Percentiles rank a stretch among this genome's conserved stretches.
These are phyloP conservation scores for Trypethelium eluteriae DNA, from an alignment of 495 filamentous ascomycete genomes.

Conservation along the genomic window DNA sequence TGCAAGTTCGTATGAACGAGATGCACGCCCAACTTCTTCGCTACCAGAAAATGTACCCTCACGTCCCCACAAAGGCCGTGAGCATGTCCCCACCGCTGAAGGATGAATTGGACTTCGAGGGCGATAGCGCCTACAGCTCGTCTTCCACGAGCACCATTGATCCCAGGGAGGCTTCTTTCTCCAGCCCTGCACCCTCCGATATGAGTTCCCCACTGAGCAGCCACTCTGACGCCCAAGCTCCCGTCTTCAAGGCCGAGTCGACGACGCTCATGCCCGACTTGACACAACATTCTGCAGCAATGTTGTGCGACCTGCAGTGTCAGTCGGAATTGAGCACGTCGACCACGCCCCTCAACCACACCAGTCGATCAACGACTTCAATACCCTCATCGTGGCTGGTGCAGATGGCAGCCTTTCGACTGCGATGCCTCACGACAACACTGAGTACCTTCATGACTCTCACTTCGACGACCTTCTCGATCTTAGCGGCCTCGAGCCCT, in stretches of 20 bases:
- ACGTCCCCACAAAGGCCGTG: conserved; percentile 10
- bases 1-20: conserved; percentile 19
- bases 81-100: conserved; percentile 16
- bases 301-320: conserved; percentile 99
- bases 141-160: conserved; percentile 20
- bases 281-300: conserved; percentile 99
- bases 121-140: conserved; percentile 6
- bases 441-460: conserved; percentile 9
- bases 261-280: conserved; percentile 48
- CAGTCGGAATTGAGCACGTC: conserved; percentile 51
- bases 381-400: conserved; percentile 7
- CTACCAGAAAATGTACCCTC: conserved; percentile 9
- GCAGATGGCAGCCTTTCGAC: neutral
- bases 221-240: conserved; percentile 10
- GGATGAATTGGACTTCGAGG: conserved; percentile 5
- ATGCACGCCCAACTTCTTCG: conserved; percentile 5
- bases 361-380: conserved; percentile 14
- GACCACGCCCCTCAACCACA: conserved; percentile 40
- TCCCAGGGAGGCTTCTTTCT: conserved; percentile 27
- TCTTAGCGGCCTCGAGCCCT: conserved; percentile 3
- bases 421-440: neutral
- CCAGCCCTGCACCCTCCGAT: conserved; percentile 27
- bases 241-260: conserved; percentile 20
- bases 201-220: conserved; percentile 6
- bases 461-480: conserved; percentile 10